Conservation (phyloP, 1,284 basidiomycete species). For the Mixia osmundae region DNA sequence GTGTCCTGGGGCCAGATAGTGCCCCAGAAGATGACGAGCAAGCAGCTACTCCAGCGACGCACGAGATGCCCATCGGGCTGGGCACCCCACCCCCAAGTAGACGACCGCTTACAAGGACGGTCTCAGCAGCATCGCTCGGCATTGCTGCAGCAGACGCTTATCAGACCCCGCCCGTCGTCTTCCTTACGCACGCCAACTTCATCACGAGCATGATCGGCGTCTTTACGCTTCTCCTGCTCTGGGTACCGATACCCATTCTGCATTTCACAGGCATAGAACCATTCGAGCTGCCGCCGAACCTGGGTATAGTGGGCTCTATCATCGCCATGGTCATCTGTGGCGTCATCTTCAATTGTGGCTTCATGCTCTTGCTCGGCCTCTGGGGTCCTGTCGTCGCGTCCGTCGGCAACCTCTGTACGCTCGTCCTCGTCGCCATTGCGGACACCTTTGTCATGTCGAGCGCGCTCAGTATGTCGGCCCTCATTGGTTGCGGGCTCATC, state of each 20-base stretch:
- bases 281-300: slow-evolving; percentile 35
- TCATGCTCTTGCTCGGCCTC: slow-evolving; percentile 34
- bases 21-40: slow-evolving; percentile 2
- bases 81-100: background rate
- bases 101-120: background rate
- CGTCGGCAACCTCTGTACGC: slow-evolving; percentile 57
- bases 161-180: slow-evolving; percentile 25
- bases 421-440: slow-evolving; percentile 49
- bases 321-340: slow-evolving; percentile 39
- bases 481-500: slow-evolving; percentile 43
- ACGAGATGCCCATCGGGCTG: slow-evolving; percentile 4
- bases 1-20: slow-evolving; percentile 1
- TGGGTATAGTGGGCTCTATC: slow-evolving; percentile 29
- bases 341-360: slow-evolving; percentile 19
- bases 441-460: slow-evolving; percentile 41
- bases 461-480: slow-evolving; percentile 35
- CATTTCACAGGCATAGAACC: slow-evolving; percentile 34
- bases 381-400: slow-evolving; percentile 65
- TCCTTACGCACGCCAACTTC: slow-evolving; percentile 51
- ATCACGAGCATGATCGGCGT: slow-evolving; percentile 43
- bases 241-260: slow-evolving; percentile 43
- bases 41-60: slow-evolving; percentile 3
- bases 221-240: slow-evolving; percentile 38
- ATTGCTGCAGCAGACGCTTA: slow-evolving; percentile 19
- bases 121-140: background rate